Evolutionary conservation across 2,329 filamentous ascomycete genomes (phyloP).

Genomic region (Lasiodiplodia theobromae): DNA sequence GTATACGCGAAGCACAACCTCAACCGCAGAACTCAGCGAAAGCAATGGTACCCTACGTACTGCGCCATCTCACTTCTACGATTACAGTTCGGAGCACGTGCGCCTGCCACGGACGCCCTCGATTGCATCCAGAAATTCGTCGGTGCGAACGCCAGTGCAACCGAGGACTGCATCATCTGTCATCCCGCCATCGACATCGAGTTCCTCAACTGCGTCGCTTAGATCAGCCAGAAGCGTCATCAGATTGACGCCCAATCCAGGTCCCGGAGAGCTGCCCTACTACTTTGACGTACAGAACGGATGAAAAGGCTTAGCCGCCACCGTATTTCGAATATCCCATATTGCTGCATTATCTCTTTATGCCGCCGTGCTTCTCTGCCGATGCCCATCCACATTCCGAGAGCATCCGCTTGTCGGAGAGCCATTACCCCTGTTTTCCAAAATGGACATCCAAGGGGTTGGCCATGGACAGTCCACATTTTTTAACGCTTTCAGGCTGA

Average conservation of each 20-base stretch:
- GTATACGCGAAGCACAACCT: constrained; percentile 27
- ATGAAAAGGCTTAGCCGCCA: background rate
- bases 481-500: too few relatives aligned
- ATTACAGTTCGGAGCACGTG: constrained; percentile 4
- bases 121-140: constrained; percentile 1
- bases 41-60: constrained; percentile 25
- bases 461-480: too few relatives aligned
- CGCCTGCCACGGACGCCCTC: constrained; percentile 14
- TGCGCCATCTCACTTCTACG: constrained; percentile 17
- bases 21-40: constrained; percentile 20
- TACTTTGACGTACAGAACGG: constrained; percentile 24
- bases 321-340: background rate
- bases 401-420: too few relatives aligned
- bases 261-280: constrained; percentile 25
- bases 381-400: too few relatives aligned
- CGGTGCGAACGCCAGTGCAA: constrained; percentile 15
- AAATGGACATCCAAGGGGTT: too few relatives aligned
- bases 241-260: constrained; percentile 25
- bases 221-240: constrained; percentile 28
- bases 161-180: background rate
- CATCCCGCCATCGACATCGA: background rate
- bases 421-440: too few relatives aligned
- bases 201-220: constrained; percentile 11
- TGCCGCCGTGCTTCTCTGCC: background rate
- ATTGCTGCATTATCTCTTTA: background rate